Evolutionary conservation across 2,329 filamentous ascomycete species (phyloP), one percentile per base, ranked within the genome.

Genomic region (Helicocarpus griseus): DNA sequence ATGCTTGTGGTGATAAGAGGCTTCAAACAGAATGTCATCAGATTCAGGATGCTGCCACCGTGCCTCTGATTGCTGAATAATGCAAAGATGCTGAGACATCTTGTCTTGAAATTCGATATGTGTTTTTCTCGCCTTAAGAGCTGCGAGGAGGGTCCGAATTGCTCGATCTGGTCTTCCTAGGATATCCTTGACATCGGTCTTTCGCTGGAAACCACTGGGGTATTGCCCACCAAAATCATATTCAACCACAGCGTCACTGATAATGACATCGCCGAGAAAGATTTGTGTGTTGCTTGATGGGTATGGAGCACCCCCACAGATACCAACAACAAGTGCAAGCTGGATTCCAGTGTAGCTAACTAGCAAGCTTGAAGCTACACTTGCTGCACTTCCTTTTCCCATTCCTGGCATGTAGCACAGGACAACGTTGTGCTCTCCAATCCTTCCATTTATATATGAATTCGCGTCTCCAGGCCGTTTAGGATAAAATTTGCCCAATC

Each of bases 261-360:
- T 62, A 26, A 65, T 49, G 4, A 65, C 58, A 52, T 68, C 64
- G 11, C 65, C 65, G 6, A 67, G 60, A n/a, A 43, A 43, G 14
- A 43, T 28, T 26, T 28, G 22, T 4, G 9, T 4, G 26, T 43
- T 5, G 13, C 22, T 14, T 43, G 4, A 28, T 11, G 60, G 55
- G 63, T 24, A 45, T 1, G 67, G 69, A 8, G 66, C 60, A 4
- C 65, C 70, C 1, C 70, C 72, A 41, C 71, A 73, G 5, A 73
- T 62, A 0, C 71, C 72, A 4, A 68, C 65, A 0, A 73, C 39
- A 0, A 74, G 21, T 2, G 56, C 65, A 0, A 73, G 54, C 39
- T 58, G 62, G 4, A 74, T 52, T 2, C 50, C 51, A 0, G 50
- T 33, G 28, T 64, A 74, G 49, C 69, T 73, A 1, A 56, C 57